These are phyloP conservation scores for Debaryomyces nepalensis DNA, from an alignment of 1,139 yeast genomes.

Conservation along the genomic window DNA sequence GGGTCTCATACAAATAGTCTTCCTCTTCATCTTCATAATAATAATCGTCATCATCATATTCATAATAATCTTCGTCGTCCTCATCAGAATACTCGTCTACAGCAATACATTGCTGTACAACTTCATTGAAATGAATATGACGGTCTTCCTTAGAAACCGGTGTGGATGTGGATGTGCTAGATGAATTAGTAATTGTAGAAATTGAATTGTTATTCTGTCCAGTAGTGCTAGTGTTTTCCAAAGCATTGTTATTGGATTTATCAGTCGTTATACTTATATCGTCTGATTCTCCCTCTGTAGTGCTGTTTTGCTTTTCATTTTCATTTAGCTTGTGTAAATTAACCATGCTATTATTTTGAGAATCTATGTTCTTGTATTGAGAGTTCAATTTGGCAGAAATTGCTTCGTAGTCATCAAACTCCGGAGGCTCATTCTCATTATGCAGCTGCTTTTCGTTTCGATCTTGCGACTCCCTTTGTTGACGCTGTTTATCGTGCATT, in stretches of 20 bases:
- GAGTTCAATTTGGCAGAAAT: slow-evolving; percentile 64
- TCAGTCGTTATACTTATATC: neutral
- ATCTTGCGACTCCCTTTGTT: slow-evolving; percentile 30
- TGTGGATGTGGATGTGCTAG: neutral
- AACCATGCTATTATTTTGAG: slow-evolving; percentile 21
- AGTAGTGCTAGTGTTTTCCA: neutral
- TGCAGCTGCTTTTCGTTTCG: slow-evolving; percentile 19
- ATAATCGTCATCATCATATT: slow-evolving; percentile 19
- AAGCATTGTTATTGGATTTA: neutral
- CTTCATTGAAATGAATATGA: slow-evolving; percentile 88
- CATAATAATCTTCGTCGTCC: slow-evolving; percentile 30
- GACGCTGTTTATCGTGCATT: slow-evolving; percentile 31
- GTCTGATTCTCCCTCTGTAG: neutral
- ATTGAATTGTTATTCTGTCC: neutral
- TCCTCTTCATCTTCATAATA: slow-evolving; percentile 24
- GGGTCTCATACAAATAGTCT: slow-evolving; percentile 21
- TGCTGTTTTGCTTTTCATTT: slow-evolving; percentile 1
- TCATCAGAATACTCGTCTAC: slow-evolving; percentile 51
- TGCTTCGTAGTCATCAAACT: slow-evolving; percentile 58
- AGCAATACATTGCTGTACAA: slow-evolving; percentile 91
- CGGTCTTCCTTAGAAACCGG: slow-evolving; percentile 41
- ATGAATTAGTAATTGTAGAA: slow-evolving; percentile 2
- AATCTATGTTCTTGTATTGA: slow-evolving; percentile 44
- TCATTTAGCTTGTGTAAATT: slow-evolving; percentile 16
- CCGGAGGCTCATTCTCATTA: slow-evolving; percentile 38